Evolutionary conservation across 805 yeast genomes (phyloP).

Genomic region (Saccharomycopsis oosterbeekiorum): DNA sequence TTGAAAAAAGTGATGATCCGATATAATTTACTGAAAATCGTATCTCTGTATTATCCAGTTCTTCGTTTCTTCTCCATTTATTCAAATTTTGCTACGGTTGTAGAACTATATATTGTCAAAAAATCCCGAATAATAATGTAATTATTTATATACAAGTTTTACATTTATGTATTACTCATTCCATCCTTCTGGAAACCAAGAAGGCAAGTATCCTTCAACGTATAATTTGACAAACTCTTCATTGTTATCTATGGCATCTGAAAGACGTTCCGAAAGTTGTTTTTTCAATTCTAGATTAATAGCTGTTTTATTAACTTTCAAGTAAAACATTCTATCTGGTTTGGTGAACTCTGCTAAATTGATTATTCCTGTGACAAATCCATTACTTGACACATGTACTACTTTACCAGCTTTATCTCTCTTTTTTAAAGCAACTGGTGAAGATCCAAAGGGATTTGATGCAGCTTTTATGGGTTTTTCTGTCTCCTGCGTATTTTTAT

Average conservation of each 20-base stretch:
- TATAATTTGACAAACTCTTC: slow-evolving; percentile 27
- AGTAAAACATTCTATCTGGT: slow-evolving; percentile 11
- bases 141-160: neutral
- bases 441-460: slow-evolving; percentile 15
- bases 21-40: too few species aligned
- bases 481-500: neutral
- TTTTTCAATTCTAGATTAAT: slow-evolving; percentile 8
- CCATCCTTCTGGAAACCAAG: slow-evolving; percentile 60
- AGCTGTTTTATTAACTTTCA: slow-evolving; percentile 15
- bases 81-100: too few species aligned
- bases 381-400: neutral
- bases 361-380: slow-evolving; percentile 11
- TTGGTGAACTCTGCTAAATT: slow-evolving; percentile 11
- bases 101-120: too few species aligned
- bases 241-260: slow-evolving; percentile 11
- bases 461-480: neutral
- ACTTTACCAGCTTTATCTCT: slow-evolving; percentile 9
- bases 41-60: too few species aligned
- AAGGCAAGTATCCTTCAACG: slow-evolving; percentile 49
- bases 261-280: slow-evolving; percentile 4
- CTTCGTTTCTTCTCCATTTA: too few species aligned
- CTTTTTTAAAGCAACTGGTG: neutral
- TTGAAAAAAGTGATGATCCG: too few species aligned
- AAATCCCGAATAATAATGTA: neutral
- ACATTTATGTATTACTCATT: neutral